These are phyloP conservation scores for Corymbia maculata DNA, from an alignment of 345 rosid species.

Conservation along the genomic window DNA sequence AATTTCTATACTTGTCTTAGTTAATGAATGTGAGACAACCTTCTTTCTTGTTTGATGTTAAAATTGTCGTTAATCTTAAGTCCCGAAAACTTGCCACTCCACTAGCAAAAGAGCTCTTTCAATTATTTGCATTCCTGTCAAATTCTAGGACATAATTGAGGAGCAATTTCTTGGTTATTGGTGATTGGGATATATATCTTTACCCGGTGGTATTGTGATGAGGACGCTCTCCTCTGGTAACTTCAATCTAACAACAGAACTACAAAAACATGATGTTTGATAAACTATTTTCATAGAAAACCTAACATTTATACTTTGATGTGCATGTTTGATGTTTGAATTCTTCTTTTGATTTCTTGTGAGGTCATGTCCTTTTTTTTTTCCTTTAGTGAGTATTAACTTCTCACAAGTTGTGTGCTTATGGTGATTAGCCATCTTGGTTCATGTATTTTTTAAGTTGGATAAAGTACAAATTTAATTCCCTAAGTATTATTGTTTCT, in stretches of 20 bases:
- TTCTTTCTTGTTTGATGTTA: not conserved
- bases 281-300: too few species aligned
- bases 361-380: not conserved
- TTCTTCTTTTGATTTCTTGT: not conserved
- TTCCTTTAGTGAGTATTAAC: not conserved
- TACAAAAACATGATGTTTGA: not conserved
- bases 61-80: not conserved
- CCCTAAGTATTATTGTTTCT: not conserved
- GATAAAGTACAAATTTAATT: not conserved
- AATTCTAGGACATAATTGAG: not conserved
- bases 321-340: not conserved
- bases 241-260: not conserved
- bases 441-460: not conserved
- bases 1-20: not conserved
- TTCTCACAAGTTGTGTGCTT: not conserved
- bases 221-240: not conserved
- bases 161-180: not conserved
- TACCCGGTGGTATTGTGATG: not conserved
- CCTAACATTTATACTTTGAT: too few species aligned
- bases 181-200: not conserved
- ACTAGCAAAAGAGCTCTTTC: not conserved
- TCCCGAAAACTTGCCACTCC: not conserved
- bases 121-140: not conserved
- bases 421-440: not conserved
- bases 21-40: not conserved